A percentile compares a stretch with the other conserved stretches of the same genome.
phyloP scores from a whole-genome alignment of 164 flowering plant species.

The Chimonanthus salicifolius region DNA sequence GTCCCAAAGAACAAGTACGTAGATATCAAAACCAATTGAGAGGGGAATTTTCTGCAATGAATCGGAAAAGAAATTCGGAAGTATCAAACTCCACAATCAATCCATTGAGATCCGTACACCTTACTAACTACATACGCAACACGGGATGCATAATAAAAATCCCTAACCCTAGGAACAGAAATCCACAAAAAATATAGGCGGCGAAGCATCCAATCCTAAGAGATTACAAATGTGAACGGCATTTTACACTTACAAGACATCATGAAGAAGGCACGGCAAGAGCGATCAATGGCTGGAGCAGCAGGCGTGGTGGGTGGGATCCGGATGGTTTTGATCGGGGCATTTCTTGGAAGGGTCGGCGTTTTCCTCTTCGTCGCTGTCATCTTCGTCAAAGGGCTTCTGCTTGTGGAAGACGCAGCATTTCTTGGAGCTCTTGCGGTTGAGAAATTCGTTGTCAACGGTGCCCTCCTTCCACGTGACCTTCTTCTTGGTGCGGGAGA shows the following conservation, averaged over 20 bases:
- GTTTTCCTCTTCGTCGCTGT: slow-evolving; percentile 58
- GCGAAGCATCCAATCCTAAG: too few relatives aligned
- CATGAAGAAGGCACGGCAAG: background rate
- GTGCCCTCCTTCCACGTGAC: slow-evolving; percentile 96
- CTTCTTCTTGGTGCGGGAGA: slow-evolving; percentile 64
- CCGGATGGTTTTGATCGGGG: background rate
- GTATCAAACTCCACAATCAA: background rate
- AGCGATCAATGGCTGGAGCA: background rate
- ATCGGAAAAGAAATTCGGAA: background rate
- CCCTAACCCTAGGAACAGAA: background rate
- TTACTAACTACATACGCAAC: background rate
- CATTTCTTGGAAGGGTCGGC: slow-evolving; percentile 4
- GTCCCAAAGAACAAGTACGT: background rate
- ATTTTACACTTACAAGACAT: background rate
- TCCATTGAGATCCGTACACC: background rate
- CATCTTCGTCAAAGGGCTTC: slow-evolving; percentile 88
- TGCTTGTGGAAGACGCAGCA: slow-evolving; percentile 94
- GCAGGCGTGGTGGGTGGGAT: background rate
- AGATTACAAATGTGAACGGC: background rate
- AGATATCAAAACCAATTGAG: background rate
- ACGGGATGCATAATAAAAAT: background rate
- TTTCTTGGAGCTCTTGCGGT: slow-evolving; percentile 87
- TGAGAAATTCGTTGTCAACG: slow-evolving; percentile 86
- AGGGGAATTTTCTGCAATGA: background rate
- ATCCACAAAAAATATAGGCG: background rate